Percentiles rank a stretch among this genome's conserved stretches.
Evolutionary conservation across 441 rosid species (phyloP).

Genomic region (Adansonia gregorii): DNA sequence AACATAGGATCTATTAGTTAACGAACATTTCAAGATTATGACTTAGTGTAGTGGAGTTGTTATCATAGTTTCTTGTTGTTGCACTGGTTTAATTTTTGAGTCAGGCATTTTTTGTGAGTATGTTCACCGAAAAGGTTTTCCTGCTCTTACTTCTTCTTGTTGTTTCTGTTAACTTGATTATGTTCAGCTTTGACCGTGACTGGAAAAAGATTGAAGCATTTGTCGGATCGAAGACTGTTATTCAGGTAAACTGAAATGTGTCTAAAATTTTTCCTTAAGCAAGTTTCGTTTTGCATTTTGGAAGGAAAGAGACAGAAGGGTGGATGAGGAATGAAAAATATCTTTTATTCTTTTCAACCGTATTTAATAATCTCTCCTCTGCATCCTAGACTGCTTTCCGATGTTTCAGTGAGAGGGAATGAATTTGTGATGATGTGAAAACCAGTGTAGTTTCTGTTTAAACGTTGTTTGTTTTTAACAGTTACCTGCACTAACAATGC

Average conservation of each 20-base stretch:
- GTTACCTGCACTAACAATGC: background rate
- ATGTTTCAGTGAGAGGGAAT: conserved; percentile 11
- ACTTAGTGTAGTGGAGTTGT: background rate
- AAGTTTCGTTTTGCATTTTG: background rate
- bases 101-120: background rate
- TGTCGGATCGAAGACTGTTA: conserved; percentile 89
- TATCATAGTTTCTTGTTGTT: background rate
- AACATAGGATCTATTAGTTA: background rate
- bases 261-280: conserved; percentile 5
- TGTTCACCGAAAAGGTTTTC: background rate
- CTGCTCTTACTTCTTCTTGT: background rate
- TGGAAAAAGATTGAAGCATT: conserved; percentile 99
- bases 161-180: conserved; percentile 3
- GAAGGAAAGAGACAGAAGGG: background rate
- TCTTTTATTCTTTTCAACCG: background rate
- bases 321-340: background rate
- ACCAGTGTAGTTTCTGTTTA: background rate
- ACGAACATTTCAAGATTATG: background rate
- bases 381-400: conserved; percentile 21
- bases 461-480: conserved; percentile 9
- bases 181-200: conserved; percentile 84
- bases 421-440: background rate
- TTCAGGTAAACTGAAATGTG: conserved; percentile 61
- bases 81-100: background rate
- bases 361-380: conserved; percentile 1